Conservation (phyloP, 352 stramenopile genomes). For the Pythium myriotylum region DNA sequence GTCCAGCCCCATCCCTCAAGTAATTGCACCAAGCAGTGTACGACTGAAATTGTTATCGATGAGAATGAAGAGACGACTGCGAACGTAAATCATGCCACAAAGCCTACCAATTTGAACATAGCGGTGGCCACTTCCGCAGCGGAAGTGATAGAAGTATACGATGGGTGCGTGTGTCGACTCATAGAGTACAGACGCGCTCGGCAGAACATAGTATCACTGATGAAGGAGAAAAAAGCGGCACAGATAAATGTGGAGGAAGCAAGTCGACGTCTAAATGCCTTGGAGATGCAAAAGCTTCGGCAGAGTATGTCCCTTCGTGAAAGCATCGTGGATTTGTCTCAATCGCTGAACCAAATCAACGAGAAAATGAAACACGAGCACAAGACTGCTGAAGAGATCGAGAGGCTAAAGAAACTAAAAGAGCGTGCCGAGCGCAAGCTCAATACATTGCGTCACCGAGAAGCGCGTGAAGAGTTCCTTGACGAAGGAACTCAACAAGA, state of each 20-base stretch:
- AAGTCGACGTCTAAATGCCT: conserved; percentile 50
- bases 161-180: conserved; percentile 53
- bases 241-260: conserved; percentile 63
- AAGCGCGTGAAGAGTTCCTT: conserved; percentile 57
- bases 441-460: conserved; percentile 38
- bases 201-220: conserved; percentile 58
- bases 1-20: neutral
- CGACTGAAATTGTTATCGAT: conserved; percentile 18
- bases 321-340: conserved; percentile 75
- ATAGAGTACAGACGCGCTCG: conserved; percentile 61
- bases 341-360: conserved; percentile 59
- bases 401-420: conserved; percentile 68
- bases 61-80: conserved; percentile 13
- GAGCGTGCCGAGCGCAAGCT: conserved; percentile 73
- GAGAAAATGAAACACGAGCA: conserved; percentile 66
- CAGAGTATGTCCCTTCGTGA: conserved; percentile 71
- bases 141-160: conserved; percentile 37
- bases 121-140: too few relatives aligned
- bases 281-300: conserved; percentile 86
- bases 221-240: conserved; percentile 68
- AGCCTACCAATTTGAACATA: too few relatives aligned
- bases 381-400: conserved; percentile 64
- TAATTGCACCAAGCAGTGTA: neutral
- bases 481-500: conserved; percentile 71
- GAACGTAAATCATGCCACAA: too few relatives aligned